Base-by-base conservation (phyloP, 2,329 filamentous ascomycete genomes). In the Colletotrichum noveboracense region DNA sequence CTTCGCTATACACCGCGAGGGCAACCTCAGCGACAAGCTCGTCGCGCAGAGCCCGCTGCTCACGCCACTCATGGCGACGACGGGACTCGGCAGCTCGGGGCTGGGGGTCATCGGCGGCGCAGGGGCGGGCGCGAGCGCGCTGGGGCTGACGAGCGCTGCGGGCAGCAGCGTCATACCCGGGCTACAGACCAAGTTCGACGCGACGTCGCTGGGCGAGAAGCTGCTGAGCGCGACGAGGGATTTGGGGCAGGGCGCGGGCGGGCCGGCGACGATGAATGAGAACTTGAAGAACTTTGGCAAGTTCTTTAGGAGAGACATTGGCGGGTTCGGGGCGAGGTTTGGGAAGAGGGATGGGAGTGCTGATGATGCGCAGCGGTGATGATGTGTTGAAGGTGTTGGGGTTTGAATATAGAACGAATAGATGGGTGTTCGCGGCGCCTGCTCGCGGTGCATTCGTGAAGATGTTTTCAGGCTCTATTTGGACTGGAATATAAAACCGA, bases 231-330 rank as follows among this genome's bases (percentile, higher is more conserved):
- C 95, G 30, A 96, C 96, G 10, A 90, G 96, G 77, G 96, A 98
- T 81, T 95, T 98, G 80, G 94, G 94, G 6, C 75, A 77, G 70
- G 78, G 79, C 66, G 79, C 78, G n/a, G 80, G 70, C 79, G 86
- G 81, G 48, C 85, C 86, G 77, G 91, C 91, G 9, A 95, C 94
- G 68, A 91, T 98, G 78, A 98, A 98, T 82, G 96, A 98, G 85
- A 98, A 98, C 84, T 83, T 98, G 85, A 96, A 95, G 87, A 98
- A 95, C 83, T 95, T 99, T 85, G 96, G 96, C 28, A 98, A 98
- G 85, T 98, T 98, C 86, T 98, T 98, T 87, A 93, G 94, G 77
- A 89, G 96, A 77, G 96, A 98, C 86, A 93, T 96, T 77, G 94
- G 94, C 34, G 92, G 93, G 4, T 90, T 96, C 78, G 93, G 94